Conservation (phyloP, 345 rosid species). For the Cardamine occulta region DNA sequence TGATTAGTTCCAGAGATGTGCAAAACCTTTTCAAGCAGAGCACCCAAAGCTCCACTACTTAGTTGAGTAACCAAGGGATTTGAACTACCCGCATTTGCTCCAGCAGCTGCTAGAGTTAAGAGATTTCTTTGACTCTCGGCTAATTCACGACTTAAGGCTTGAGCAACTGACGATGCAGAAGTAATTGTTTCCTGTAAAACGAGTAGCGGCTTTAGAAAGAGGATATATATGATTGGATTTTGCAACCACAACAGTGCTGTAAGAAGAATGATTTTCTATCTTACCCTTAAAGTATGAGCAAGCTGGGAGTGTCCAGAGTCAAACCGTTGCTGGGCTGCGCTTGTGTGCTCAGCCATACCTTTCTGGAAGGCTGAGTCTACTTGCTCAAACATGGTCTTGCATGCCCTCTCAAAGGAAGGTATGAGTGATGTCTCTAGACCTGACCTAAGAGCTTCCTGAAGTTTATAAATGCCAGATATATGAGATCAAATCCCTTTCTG, state of each 20-base stretch:
- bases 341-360: slow-evolving; percentile 78
- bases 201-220: neutral
- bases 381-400: slow-evolving; percentile 92
- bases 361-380: slow-evolving; percentile 79
- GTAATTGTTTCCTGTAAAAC: slow-evolving; percentile 72
- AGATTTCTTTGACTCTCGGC: slow-evolving; percentile 79
- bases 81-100: slow-evolving; percentile 59
- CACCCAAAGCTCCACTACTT: slow-evolving; percentile 70
- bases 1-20: slow-evolving; percentile 18
- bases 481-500: slow-evolving; percentile 24
- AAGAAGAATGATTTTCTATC: slow-evolving; percentile 32
- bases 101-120: slow-evolving; percentile 70
- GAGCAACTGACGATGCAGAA: slow-evolving; percentile 71
- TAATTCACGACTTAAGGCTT: slow-evolving; percentile 72
- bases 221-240: neutral
- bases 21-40: slow-evolving; percentile 66
- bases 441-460: slow-evolving; percentile 75
- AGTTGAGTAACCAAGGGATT: slow-evolving; percentile 59
- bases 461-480: slow-evolving; percentile 14
- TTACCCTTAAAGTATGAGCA: slow-evolving; percentile 74
- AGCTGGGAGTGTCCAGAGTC: slow-evolving; percentile 73
- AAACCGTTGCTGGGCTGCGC: slow-evolving; percentile 71
- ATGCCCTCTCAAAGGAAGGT: slow-evolving; percentile 93
- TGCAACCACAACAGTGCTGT: slow-evolving; percentile 9
- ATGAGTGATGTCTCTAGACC: slow-evolving; percentile 71